phyloP scores from a whole-genome alignment of 805 yeast species.

The Schwanniomyces pseudopolymorphus region DNA sequence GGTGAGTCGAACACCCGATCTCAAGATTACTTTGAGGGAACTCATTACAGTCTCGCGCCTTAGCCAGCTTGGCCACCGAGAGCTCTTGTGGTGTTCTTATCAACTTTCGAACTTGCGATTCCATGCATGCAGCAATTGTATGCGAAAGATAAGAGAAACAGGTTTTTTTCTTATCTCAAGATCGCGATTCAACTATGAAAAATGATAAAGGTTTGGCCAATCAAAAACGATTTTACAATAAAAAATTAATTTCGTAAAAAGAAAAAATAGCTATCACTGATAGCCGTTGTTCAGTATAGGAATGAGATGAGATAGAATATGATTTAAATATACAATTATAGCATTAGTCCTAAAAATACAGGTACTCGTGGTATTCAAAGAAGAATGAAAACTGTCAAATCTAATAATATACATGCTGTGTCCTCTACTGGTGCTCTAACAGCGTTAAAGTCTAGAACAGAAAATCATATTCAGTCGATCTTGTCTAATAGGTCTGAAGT shows the following conservation, averaged over 20 bases:
- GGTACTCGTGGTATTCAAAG: background rate
- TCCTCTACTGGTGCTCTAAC: background rate
- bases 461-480: slow-evolving; percentile 9
- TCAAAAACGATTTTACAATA: background rate
- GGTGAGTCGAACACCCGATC: slow-evolving; percentile 54
- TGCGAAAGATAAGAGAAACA: background rate
- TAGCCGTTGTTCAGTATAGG: background rate
- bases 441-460: slow-evolving; percentile 9
- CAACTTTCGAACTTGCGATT: too few species aligned
- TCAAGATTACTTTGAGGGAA: slow-evolving; percentile 40
- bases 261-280: background rate
- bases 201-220: background rate
- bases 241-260: too few species aligned
- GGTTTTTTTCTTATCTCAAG: background rate
- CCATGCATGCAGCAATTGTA: background rate
- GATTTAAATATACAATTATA: too few species aligned
- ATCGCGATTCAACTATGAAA: background rate
- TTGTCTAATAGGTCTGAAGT: slow-evolving; percentile 19
- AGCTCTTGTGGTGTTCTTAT: slow-evolving; percentile 15
- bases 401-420: background rate
- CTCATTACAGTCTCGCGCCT: slow-evolving; percentile 50
- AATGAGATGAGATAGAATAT: too few species aligned
- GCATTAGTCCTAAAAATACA: background rate
- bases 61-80: slow-evolving; percentile 52
- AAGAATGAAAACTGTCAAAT: background rate